Evolutionary conservation across 2,329 filamentous ascomycete species (phyloP), one percentile per base, ranked within the genome.

Genomic region (Diplocarpon mali): DNA sequence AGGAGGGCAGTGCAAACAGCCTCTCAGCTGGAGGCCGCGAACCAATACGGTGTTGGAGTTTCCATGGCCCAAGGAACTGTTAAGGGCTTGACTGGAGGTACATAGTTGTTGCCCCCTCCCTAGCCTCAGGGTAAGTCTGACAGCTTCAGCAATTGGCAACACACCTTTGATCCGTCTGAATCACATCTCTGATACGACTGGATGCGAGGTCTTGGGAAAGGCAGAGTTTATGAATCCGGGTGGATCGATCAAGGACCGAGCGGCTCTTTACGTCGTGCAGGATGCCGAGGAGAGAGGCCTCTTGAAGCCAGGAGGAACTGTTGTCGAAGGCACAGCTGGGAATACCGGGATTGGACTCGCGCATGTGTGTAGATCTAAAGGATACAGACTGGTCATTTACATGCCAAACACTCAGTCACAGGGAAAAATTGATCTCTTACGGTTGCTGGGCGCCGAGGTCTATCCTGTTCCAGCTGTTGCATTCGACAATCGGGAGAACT

Each of bases 351-450:
- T 98, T 64, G 92, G 92, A 1, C 83, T 98, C 35, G 92, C 92
- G 15, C 92, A 96, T 68, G 92, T 98, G 45, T 96, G 92, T 69
- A 79, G 90, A 49, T 85, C 83, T 31, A 83, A 83, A 58, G 92
- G 90, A 34, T 96, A 98, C 74, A 83, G 83, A 63, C 80, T 95
- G 40, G 89, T 96, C 62, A 98, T 98, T 63, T 98, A 96, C 78
- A 96, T 98, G 92, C 92, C 92, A 58, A 85, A 98, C 72, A 96
- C 90, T 39, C 92, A 96, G 69, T 94, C 89, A 15, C 90, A 95
- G 68, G 92, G 89, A 63, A 98, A 98, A 72, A 85, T 98, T 62
- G 92, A 96, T 65, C 75, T 98, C 42, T 71, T 98, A 53, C 76
- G 90, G 8, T 72, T 96, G 30, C 76, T 98, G 9, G 92, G 92